phyloP scores from a whole-genome alignment of 768 basidiomycete genomes.

The Kwoniella europaea region DNA sequence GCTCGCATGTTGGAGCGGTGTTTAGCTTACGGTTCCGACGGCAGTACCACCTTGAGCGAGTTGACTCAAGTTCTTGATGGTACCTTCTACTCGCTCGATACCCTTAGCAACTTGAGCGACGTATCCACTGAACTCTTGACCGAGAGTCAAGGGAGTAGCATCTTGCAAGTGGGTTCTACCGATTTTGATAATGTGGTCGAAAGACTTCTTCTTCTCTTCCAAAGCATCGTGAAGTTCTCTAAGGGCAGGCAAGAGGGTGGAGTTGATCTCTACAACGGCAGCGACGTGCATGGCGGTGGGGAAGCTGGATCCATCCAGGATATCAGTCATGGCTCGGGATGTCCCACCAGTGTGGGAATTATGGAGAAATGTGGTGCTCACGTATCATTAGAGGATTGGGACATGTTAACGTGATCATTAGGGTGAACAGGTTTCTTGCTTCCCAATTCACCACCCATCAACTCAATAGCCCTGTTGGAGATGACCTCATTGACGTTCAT shows the following conservation, averaged over 20 bases:
- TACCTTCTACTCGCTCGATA: slow-evolving; percentile 79
- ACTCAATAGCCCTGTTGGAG: slow-evolving; percentile 95
- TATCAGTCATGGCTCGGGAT: neutral
- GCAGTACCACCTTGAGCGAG: slow-evolving; percentile 98
- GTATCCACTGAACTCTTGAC: slow-evolving; percentile 98
- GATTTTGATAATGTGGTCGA: slow-evolving; percentile 95
- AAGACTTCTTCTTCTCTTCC: slow-evolving; percentile 77
- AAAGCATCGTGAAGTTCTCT: slow-evolving; percentile 81
- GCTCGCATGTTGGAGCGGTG: neutral
- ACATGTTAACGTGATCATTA: slow-evolving; percentile 99
- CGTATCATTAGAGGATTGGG: slow-evolving; percentile 98
- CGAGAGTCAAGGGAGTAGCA: slow-evolving; percentile 94
- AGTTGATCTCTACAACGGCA: slow-evolving; percentile 83
- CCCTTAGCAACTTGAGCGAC: slow-evolving; percentile 92
- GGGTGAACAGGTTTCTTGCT: slow-evolving; percentile 98
- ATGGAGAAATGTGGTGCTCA: slow-evolving; percentile 60
- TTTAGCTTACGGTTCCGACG: slow-evolving; percentile 83
- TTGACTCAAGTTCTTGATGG: slow-evolving; percentile 80
- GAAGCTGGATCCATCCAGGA: slow-evolving; percentile 66
- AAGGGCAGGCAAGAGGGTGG: slow-evolving; percentile 81
- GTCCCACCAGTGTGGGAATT: neutral
- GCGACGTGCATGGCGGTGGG: slow-evolving; percentile 99
- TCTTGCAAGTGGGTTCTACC: slow-evolving; percentile 97
- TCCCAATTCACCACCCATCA: slow-evolving; percentile 91
- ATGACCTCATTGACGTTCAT: slow-evolving; percentile 99